Base-by-base conservation (phyloP, 331 rosid genomes). In the Spiraea crenata region DNA sequence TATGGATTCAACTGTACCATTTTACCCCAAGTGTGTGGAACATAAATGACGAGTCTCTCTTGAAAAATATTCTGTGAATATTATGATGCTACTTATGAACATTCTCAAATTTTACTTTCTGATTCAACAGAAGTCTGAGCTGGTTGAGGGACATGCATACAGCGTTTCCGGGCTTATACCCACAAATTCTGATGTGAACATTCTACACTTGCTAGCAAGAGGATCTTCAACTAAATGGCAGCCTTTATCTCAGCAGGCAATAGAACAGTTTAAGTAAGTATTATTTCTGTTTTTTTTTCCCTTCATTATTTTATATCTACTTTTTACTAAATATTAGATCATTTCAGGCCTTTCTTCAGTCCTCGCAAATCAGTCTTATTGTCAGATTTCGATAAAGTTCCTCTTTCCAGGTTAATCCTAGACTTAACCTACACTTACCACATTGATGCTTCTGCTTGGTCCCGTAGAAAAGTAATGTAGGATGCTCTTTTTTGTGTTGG, bases 141-240 rank as follows among this genome's bases (percentile, higher is more conserved):
- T 93, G 88, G 83, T 69, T 19, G 98, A 93, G 86, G 98, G 98
- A 49, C 82, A 67, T 65, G 97, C 95, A 78, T 93, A 90, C 71
- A 67, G 70, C 49, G 74, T 92, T 82, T 46, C 88, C n/a, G 97
- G 93, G 57, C 97, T 93, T 71, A 57, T 61, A 49, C 95, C 98
- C 31, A 82, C 78, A 42, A 80, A 75, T 79, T 72, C 81, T 47
- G 86, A 87, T 81, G 83, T 76, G 5, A 81, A 80, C 77, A 85
- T 72, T 73, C 89, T 88, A 63, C 79, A 79, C 71, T 83, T 93
- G 85, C 95, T 85, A 65, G 80, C 87, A 60, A 84, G 77, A 80
- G 96, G 96, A 69, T 83, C 97, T 76, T 74, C 88, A 47, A 72
- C 87, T 75, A 88, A 86, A 76, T 93, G 95, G 97, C 70, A 70